Percentiles rank a stretch among this genome's conserved stretches.
phyloP scores from a whole-genome alignment of 2,329 filamentous ascomycete species.

The Fusarium anthophilum region DNA sequence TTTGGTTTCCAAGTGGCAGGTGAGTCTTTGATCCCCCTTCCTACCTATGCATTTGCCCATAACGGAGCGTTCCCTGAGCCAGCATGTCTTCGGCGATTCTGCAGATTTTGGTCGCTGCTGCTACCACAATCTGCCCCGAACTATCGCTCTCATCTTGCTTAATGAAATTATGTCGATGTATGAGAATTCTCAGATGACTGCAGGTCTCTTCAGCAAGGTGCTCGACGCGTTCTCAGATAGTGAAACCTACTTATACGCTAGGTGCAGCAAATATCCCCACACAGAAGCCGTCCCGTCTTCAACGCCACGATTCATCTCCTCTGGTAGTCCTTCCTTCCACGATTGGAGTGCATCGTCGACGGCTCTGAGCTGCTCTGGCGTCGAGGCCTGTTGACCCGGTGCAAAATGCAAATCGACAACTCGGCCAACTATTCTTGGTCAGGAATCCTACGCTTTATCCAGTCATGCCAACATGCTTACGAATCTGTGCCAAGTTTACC shows the following conservation, averaged over 20 bases:
- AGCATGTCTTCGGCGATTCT: background rate
- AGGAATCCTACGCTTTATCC: fast-evolving
- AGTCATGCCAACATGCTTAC: background rate
- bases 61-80: background rate
- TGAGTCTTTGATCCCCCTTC: background rate
- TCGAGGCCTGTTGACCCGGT: background rate
- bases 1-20: too few species aligned
- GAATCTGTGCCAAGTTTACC: background rate
- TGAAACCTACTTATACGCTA: background rate
- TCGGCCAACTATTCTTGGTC: background rate
- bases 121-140: background rate
- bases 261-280: background rate
- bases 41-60: background rate
- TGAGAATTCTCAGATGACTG: background rate
- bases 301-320: background rate
- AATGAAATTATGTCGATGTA: background rate
- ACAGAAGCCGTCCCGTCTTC: background rate
- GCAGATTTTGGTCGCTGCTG: background rate
- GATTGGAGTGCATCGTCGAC: background rate
- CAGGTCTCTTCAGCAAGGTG: background rate
- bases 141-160: background rate
- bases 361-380: background rate
- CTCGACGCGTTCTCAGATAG: background rate
- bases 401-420: background rate
- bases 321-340: background rate